Conservation (phyloP, 768 basidiomycete genomes). For the Mycena amicta region DNA sequence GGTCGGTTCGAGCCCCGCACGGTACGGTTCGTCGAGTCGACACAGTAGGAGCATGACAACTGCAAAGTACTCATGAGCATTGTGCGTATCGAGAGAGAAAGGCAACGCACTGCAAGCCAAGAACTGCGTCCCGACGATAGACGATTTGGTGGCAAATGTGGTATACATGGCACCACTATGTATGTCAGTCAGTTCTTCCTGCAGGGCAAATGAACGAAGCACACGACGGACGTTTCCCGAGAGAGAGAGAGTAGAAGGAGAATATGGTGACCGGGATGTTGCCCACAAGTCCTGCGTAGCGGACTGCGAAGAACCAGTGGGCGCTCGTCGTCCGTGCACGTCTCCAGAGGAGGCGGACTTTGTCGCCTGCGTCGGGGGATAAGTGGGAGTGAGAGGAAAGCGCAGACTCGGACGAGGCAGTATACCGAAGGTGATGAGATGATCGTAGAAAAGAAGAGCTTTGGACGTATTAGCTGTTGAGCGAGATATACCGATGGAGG, state of each 20-base stretch:
- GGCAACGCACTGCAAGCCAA: neutral
- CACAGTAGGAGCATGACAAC: too few species aligned
- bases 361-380: neutral
- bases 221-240: neutral
- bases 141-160: slow-evolving; percentile 6
- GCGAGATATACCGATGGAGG: neutral
- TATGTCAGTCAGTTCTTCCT: neutral
- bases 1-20: too few species aligned
- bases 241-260: neutral
- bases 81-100: neutral
- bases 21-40: too few species aligned
- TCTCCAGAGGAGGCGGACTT: slow-evolving; percentile 10
- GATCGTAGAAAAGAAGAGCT: slow-evolving; percentile 8
- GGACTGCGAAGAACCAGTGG: slow-evolving; percentile 6
- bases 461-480: too few species aligned
- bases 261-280: slow-evolving; percentile 12
- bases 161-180: slow-evolving; percentile 4
- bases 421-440: slow-evolving; percentile 8
- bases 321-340: slow-evolving; percentile 1
- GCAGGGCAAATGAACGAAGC: neutral
- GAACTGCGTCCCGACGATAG: slow-evolving; percentile 10
- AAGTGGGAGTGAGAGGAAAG: neutral
- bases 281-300: slow-evolving; percentile 3
- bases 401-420: neutral
- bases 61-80: too few species aligned